phyloP scores from a whole-genome alignment of 2,329 filamentous ascomycete genomes.

The Pyrenochaeta sp. region DNA sequence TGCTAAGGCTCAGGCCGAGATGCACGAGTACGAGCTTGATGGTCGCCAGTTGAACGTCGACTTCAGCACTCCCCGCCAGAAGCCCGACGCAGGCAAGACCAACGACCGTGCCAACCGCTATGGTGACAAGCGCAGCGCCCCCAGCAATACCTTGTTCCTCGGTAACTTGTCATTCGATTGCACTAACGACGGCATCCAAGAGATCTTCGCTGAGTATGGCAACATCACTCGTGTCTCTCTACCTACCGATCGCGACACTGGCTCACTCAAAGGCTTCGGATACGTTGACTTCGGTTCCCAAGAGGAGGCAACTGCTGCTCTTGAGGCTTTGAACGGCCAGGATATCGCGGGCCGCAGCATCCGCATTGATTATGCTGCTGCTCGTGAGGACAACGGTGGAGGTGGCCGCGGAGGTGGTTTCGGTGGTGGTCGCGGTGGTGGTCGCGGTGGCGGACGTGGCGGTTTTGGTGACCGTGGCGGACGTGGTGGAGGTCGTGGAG shows the following conservation, averaged over 20 bases:
- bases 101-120: slow-evolving; percentile 70
- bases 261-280: slow-evolving; percentile 88
- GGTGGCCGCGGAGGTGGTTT: slow-evolving; percentile 62
- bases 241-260: slow-evolving; percentile 85
- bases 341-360: slow-evolving; percentile 77
- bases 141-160: slow-evolving; percentile 87
- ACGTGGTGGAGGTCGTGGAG: slow-evolving; percentile 59
- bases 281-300: slow-evolving; percentile 85
- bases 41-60: slow-evolving; percentile 80
- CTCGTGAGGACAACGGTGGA: slow-evolving; percentile 67
- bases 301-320: slow-evolving; percentile 82
- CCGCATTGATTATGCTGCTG: slow-evolving; percentile 82
- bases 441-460: slow-evolving; percentile 57
- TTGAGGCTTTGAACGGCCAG: slow-evolving; percentile 74
- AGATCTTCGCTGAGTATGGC: slow-evolving; percentile 76
- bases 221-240: slow-evolving; percentile 82
- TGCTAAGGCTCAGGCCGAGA: slow-evolving; percentile 75
- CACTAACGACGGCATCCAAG: slow-evolving; percentile 76
- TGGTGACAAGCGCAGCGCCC: slow-evolving; percentile 81
- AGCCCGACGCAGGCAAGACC: slow-evolving; percentile 58
- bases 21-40: slow-evolving; percentile 78
- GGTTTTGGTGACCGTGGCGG: slow-evolving; percentile 60
- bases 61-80: slow-evolving; percentile 73
- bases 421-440: slow-evolving; percentile 61
- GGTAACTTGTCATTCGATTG: slow-evolving; percentile 89